Base-by-base conservation (phyloP, 2,329 filamentous ascomycete species). In the Fusarium acutatum region DNA sequence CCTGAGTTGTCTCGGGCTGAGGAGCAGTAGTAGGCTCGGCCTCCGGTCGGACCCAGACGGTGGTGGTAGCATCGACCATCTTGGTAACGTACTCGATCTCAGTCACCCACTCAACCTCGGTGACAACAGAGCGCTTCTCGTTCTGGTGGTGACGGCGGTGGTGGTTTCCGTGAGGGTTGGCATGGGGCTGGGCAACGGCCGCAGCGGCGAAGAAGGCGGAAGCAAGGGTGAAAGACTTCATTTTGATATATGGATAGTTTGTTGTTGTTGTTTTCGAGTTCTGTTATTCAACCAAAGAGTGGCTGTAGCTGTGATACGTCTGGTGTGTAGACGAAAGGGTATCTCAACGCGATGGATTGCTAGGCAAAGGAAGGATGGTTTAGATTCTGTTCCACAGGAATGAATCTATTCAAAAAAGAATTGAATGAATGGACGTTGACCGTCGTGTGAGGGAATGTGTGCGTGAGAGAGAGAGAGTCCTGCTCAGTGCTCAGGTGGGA, bases 31-130 rank as follows among this genome's bases (percentile, higher is more conserved):
- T 73, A 44, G 79, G 49, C 60, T 79, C 69, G 54, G 77, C 74
- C 64, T 78, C 78, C 18, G 84, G 82, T 30, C 79, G 80, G 78
- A 88, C 75, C 75, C 81, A 84, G 78, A 84, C 69, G 61, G 88
- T 89, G 75, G 84, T 83, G 72, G 82, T 85, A 40, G 83, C 81
- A 74, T 88, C 87, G 61, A 89, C 78, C 57, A 83, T 64, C 81
- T 86, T 80, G 66, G 87, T 86, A 69, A 89, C 82, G 54, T 79
- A 81, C 71, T 78, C 85, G 7, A 83, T 84, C 74, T 87, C 84
- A 12, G 85, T 88, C 74, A 88, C 86, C 83, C 85, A 88, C 76
- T 85, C 85, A 60, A 84, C 84, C 75, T 86, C 83, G 46, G 86
- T 87, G 73, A 87, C 83, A 20, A 88, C 65, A 26, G 79, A 84